Base-by-base conservation (phyloP, 1,139 yeast species). In the Lodderomyces pseudojiufengensis region DNA sequence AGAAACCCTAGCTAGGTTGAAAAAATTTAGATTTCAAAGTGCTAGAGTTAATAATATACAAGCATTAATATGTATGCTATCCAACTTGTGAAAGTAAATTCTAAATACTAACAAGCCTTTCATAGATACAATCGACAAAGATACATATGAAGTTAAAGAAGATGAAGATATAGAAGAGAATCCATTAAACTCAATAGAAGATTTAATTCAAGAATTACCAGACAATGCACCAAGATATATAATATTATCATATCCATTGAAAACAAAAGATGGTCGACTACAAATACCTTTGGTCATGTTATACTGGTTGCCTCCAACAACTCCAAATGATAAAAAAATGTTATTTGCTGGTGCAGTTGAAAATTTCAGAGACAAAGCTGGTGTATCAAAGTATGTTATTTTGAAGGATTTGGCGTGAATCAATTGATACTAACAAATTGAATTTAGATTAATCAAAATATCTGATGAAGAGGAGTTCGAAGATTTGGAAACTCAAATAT, bases 291-390 rank as follows among this genome's bases (percentile, higher is more conserved):
- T 84, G 45, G 87, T 87, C 1, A 61, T 90, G 55, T 49, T 88
- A 18, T 88, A 87, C 57, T 88, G 92, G 81, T 74, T 85, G 40
- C 97, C 97, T 2, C 82, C 81, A 18, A 85, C 95, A 0, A 73
- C 88, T 13, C 82, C 84, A 12, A 92, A 81, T 54, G 85, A 81
- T 38, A 67, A 75, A 53, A 76, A 83, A 54, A 88, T 88, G 96
- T 62, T 85, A 33, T 88, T 85, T 51, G 97, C 96, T 1, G 95
- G 94, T 2, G 95, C 95, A 1, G 76, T 85, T 20, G 96, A 88
- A 52, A 62, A 81, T 48, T 73, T 88, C 43, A 71, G 92, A 54
- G 80, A 76, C 37, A 81, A 81, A 50, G 85, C 95, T 12, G 90
- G 92, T 10, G 90, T 84, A 10, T 65, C 78, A 27, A 76, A 74